These are phyloP conservation scores for Trichoderma simmonsii DNA, from an alignment of 2,329 filamentous ascomycete species.

Conservation along the genomic window DNA sequence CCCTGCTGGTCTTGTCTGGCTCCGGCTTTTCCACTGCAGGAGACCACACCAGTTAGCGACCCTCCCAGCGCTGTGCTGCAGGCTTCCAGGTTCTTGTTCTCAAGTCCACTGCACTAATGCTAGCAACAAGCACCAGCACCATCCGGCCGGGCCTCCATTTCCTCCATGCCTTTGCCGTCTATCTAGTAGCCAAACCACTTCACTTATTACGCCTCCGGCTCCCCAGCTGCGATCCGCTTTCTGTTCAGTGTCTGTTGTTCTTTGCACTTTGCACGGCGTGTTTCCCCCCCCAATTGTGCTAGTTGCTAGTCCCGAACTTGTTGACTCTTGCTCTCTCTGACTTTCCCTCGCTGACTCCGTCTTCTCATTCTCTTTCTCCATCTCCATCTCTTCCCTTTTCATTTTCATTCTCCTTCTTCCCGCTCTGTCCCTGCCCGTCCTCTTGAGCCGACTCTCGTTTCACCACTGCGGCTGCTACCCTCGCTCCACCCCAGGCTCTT, in stretches of 20 bases:
- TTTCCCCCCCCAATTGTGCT: neutral
- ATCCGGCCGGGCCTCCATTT: slow-evolving; percentile 3
- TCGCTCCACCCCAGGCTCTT: slow-evolving; percentile 16
- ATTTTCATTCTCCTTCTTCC: slow-evolving; percentile 4
- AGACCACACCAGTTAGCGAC: neutral
- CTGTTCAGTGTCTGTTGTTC: neutral
- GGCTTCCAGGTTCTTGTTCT: neutral
- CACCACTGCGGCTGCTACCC: slow-evolving; percentile 14
- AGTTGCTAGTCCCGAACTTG: neutral
- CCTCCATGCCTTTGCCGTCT: neutral
- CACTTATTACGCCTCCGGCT: slow-evolving; percentile 15
- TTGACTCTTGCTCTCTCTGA: neutral
- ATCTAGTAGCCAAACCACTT: neutral
- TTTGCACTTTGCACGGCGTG: neutral
- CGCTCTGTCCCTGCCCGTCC: neutral
- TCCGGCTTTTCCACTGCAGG: slow-evolving; percentile 17
- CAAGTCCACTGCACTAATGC: neutral
- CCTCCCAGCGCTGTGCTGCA: neutral
- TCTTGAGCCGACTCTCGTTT: slow-evolving; percentile 17
- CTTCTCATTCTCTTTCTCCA: neutral
- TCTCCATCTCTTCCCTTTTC: neutral
- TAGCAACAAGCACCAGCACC: slow-evolving; percentile 1
- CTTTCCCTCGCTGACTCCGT: neutral
- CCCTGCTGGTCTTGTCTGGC: slow-evolving; percentile 2
- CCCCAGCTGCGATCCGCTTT: slow-evolving; percentile 10